A percentile compares a stretch with the other conserved stretches of the same genome.
phyloP scores from a whole-genome alignment of 139 green algal species.

The Chlamydomonas sphaeroides region DNA sequence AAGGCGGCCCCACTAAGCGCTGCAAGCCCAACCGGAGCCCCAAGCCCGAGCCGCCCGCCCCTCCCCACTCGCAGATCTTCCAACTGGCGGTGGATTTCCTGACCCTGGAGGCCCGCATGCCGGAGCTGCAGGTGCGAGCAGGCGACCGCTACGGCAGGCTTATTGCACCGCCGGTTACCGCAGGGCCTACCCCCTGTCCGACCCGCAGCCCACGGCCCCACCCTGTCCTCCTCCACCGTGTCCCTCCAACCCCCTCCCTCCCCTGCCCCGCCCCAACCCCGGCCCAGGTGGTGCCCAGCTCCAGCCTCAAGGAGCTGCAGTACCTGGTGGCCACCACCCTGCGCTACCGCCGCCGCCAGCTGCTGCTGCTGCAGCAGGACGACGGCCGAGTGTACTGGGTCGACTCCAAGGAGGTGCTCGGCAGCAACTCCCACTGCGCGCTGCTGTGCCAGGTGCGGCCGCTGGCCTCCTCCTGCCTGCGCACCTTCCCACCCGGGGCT shows the following conservation, averaged over 20 bases:
- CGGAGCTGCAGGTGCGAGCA: constrained; percentile 36
- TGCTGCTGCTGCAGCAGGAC: constrained; percentile 67
- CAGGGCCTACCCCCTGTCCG: too few relatives aligned
- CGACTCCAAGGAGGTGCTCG: constrained; percentile 65
- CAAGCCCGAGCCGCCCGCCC: too few relatives aligned
- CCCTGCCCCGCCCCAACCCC: neutral
- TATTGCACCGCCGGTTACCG: too few relatives aligned
- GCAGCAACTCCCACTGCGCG: constrained; percentile 67
- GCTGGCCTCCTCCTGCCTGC: too few relatives aligned
- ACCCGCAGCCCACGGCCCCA: too few relatives aligned
- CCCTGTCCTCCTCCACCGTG: neutral
- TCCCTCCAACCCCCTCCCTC: neutral
- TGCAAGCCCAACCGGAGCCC: too few relatives aligned
- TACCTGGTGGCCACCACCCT: constrained; percentile 52
- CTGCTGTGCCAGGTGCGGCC: constrained; percentile 61
- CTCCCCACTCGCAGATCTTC: constrained; percentile 37
- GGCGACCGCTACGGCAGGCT: too few relatives aligned
- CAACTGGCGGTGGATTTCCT: constrained; percentile 43
- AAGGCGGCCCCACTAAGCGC: too few relatives aligned
- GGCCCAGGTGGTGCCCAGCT: constrained; percentile 40
- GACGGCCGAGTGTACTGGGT: constrained; percentile 70
- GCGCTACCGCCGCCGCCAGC: constrained; percentile 65
- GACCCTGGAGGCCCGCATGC: constrained; percentile 38
- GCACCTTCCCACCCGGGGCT: too few relatives aligned
- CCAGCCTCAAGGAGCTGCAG: constrained; percentile 57